Percentiles rank a stretch among this genome's conserved stretches.
These are phyloP conservation scores for Exophiala viscosa DNA, from an alignment of 2,329 filamentous ascomycete species.

Conservation along the genomic window DNA sequence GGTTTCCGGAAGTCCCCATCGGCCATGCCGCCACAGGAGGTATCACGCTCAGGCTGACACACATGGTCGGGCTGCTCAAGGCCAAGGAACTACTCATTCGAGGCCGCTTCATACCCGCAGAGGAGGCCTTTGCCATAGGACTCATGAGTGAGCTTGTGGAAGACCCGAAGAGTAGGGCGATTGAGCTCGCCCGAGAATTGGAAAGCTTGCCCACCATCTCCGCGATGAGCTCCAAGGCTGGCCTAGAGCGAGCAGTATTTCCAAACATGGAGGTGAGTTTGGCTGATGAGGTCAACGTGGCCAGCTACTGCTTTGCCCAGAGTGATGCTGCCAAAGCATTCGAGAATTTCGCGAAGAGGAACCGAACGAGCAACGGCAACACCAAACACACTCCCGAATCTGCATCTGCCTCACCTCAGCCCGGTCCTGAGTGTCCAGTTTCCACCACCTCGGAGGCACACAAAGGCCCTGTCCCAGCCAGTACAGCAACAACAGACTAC, in stretches of 20 bases:
- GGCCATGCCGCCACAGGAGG: constrained; percentile 20
- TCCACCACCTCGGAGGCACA: background rate
- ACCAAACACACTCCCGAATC: background rate
- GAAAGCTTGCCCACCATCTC: constrained; percentile 11
- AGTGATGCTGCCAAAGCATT: constrained; percentile 14
- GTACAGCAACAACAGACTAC: too few relatives aligned
- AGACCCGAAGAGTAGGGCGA: constrained; percentile 9
- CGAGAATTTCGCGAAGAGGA: constrained; percentile 8
- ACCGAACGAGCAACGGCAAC: background rate
- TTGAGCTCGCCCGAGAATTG: constrained; percentile 12
- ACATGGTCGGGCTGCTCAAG: constrained; percentile 12
- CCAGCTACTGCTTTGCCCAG: constrained; percentile 18
- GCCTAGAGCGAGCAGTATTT: constrained; percentile 12
- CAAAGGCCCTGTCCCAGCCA: background rate
- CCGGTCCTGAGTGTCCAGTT: too few relatives aligned
- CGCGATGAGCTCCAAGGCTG: constrained; percentile 3
- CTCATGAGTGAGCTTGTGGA: constrained; percentile 14
- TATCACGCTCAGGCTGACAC: constrained; percentile 14
- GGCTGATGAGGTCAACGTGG: constrained; percentile 11
- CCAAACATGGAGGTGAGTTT: constrained; percentile 13
- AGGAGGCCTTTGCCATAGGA: constrained; percentile 12
- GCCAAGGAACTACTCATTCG: constrained; percentile 11
- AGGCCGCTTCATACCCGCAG: constrained; percentile 7
- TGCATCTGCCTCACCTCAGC: too few relatives aligned
- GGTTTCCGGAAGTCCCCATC: constrained; percentile 14